Conservation (phyloP, 768 basidiomycete species). For the Auriscalpium vulgare region DNA sequence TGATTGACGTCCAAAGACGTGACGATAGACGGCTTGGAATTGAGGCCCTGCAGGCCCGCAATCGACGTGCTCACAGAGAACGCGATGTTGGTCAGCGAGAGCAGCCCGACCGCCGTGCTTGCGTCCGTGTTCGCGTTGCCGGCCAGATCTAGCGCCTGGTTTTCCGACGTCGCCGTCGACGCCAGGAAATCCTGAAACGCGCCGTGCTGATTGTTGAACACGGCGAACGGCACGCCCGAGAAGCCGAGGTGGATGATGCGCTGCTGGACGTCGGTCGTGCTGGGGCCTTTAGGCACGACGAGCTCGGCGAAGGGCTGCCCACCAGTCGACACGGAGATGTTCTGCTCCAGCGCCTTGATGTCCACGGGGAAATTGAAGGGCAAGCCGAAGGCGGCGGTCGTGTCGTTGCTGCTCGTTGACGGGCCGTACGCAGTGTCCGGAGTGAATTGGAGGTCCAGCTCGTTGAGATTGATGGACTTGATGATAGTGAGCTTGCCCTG, state of each 20-base stretch:
- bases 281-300: constrained; percentile 47
- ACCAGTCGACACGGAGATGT: constrained; percentile 43
- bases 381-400: constrained; percentile 55
- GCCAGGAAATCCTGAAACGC: constrained; percentile 58
- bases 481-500: constrained; percentile 55
- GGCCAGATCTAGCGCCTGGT: constrained; percentile 40
- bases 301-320: constrained; percentile 53
- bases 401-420: constrained; percentile 46
- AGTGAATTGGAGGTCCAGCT: constrained; percentile 53
- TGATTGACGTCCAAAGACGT: constrained; percentile 56
- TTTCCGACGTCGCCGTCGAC: constrained; percentile 43
- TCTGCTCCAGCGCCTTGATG: constrained; percentile 53
- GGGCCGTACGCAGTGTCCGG: constrained; percentile 50
- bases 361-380: constrained; percentile 68
- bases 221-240: constrained; percentile 49
- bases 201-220: constrained; percentile 37
- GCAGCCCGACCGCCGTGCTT: constrained; percentile 55
- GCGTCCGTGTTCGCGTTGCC: constrained; percentile 48
- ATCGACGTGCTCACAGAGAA: constrained; percentile 55
- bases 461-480: constrained; percentile 51
- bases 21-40: constrained; percentile 47
- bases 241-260: constrained; percentile 59
- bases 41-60: constrained; percentile 56
- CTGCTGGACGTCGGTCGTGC: constrained; percentile 51
- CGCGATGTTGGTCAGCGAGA: constrained; percentile 46